These are phyloP conservation scores for Dichotomocladium elegans DNA, from an alignment of 371 early-diverging fungal species.

Conservation along the genomic window DNA sequence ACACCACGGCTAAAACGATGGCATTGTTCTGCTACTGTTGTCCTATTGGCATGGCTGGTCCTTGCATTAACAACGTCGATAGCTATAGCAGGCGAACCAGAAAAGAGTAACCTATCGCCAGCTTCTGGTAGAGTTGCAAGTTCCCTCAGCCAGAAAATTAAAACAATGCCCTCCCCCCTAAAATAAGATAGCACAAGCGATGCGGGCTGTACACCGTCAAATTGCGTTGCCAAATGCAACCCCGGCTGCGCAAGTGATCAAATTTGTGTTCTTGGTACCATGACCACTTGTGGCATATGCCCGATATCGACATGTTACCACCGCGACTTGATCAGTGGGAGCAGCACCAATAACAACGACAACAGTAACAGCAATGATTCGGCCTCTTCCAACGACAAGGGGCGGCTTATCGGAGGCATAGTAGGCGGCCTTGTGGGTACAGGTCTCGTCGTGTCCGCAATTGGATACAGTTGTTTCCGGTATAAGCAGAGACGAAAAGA, in stretches of 20 bases:
- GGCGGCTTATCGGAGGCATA: slow-evolving; percentile 25
- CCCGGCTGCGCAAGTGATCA: slow-evolving; percentile 26
- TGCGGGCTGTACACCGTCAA: slow-evolving; percentile 18
- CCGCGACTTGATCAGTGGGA: slow-evolving; percentile 11
- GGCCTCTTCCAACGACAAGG: slow-evolving; percentile 15
- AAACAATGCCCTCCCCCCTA: not conserved
- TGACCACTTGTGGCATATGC: slow-evolving; percentile 37
- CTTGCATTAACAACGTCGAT: not conserved
- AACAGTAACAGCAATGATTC: not conserved
- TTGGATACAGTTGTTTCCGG: slow-evolving; percentile 15
- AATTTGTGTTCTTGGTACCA: slow-evolving; percentile 32
- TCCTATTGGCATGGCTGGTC: slow-evolving; percentile 3
- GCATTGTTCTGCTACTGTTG: not conserved
- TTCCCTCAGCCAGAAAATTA: too few relatives aligned
- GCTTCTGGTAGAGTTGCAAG: not conserved
- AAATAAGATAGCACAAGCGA: not conserved
- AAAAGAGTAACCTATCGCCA: not conserved
- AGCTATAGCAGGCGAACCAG: not conserved
- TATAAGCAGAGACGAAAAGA: slow-evolving; percentile 21
- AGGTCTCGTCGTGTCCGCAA: slow-evolving; percentile 23
- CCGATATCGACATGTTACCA: slow-evolving; percentile 34
- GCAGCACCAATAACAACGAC: not conserved
- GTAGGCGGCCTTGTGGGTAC: slow-evolving; percentile 42
- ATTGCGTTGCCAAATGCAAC: slow-evolving; percentile 27
- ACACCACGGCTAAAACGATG: not conserved